These are phyloP conservation scores for Cyclocybe cylindracea DNA, from an alignment of 768 basidiomycete species.

Conservation along the genomic window DNA sequence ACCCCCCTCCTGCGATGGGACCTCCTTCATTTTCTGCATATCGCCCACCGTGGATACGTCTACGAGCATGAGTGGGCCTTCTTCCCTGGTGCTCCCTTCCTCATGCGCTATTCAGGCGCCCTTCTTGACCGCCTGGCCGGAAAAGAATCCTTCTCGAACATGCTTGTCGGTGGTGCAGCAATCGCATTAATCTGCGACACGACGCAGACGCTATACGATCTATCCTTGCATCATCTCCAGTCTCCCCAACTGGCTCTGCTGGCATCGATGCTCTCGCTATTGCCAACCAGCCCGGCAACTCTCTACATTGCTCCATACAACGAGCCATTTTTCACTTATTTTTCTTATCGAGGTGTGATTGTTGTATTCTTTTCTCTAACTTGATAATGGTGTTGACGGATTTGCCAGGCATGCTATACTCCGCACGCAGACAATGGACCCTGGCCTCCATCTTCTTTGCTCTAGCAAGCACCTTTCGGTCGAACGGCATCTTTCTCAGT, in stretches of 20 bases:
- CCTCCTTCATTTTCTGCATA: slow-evolving; percentile 72
- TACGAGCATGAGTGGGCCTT: slow-evolving; percentile 91
- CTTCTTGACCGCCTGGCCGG: slow-evolving; percentile 21
- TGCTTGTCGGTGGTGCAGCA: slow-evolving; percentile 38
- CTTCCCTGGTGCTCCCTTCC: slow-evolving; percentile 64
- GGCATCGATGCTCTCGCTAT: slow-evolving; percentile 64
- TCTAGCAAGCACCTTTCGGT: slow-evolving; percentile 66
- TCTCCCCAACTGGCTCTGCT: slow-evolving; percentile 62
- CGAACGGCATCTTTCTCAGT: slow-evolving; percentile 76
- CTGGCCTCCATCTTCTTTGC: slow-evolving; percentile 62
- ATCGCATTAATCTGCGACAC: slow-evolving; percentile 41
- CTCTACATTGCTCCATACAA: slow-evolving; percentile 72
- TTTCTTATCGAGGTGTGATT: slow-evolving; percentile 69
- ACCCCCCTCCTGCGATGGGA: slow-evolving; percentile 79
- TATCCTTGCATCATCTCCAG: slow-evolving; percentile 59
- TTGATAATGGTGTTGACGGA: background rate
- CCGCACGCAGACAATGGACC: slow-evolving; percentile 50
- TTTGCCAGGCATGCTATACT: slow-evolving; percentile 58
- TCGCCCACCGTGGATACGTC: slow-evolving; percentile 56
- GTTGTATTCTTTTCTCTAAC: slow-evolving; percentile 3
- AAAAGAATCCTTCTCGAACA: slow-evolving; percentile 9
- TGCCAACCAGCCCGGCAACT: slow-evolving; percentile 81
- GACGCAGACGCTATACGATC: slow-evolving; percentile 50
- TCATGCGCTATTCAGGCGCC: slow-evolving; percentile 45
- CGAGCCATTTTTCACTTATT: slow-evolving; percentile 85